Conservation (phyloP, 2,329 filamentous ascomycete species). For the Aspergillus fructus region DNA sequence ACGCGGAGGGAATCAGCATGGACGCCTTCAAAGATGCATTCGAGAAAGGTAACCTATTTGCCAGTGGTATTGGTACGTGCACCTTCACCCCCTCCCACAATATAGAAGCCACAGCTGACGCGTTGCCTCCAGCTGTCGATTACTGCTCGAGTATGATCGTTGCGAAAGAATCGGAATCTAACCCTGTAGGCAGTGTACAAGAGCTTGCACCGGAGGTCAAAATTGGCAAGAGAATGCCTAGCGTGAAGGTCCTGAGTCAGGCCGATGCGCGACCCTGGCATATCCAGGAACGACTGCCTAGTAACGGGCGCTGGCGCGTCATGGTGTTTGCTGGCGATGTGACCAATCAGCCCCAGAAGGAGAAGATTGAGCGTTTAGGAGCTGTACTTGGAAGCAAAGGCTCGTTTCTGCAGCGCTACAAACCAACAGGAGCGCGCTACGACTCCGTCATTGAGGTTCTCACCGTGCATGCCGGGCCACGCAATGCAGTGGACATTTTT, state of each 20-base stretch:
- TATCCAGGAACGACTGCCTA: constrained; percentile 35
- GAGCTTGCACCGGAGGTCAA: constrained; percentile 27
- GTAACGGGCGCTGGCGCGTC: constrained; percentile 40
- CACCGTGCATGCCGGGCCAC: constrained; percentile 10
- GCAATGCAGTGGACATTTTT: constrained; percentile 4
- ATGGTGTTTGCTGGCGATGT: constrained; percentile 63
- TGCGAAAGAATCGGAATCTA: constrained; percentile 48
- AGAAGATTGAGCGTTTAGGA: constrained; percentile 51
- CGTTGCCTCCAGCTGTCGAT: constrained; percentile 46
- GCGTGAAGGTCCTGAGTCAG: constrained; percentile 36
- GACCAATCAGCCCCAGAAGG: constrained; percentile 41
- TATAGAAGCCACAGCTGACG: neutral
- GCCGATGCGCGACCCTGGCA: constrained; percentile 41
- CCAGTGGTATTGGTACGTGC: constrained; percentile 50
- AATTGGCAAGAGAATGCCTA: constrained; percentile 37
- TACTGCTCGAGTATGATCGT: constrained; percentile 59
- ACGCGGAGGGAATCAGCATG: constrained; percentile 62
- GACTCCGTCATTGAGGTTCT: constrained; percentile 12
- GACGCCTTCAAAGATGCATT: constrained; percentile 63
- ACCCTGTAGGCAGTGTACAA: constrained; percentile 31
- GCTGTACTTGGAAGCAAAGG: constrained; percentile 31
- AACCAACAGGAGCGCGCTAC: constrained; percentile 25
- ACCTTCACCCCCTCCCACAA: too few species aligned
- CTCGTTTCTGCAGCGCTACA: constrained; percentile 49
- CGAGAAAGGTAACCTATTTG: constrained; percentile 60